Evolutionary conservation across 257 asterid species (phyloP), one percentile per base, ranked within the genome.

Genomic region (Penstemon barbatus): DNA sequence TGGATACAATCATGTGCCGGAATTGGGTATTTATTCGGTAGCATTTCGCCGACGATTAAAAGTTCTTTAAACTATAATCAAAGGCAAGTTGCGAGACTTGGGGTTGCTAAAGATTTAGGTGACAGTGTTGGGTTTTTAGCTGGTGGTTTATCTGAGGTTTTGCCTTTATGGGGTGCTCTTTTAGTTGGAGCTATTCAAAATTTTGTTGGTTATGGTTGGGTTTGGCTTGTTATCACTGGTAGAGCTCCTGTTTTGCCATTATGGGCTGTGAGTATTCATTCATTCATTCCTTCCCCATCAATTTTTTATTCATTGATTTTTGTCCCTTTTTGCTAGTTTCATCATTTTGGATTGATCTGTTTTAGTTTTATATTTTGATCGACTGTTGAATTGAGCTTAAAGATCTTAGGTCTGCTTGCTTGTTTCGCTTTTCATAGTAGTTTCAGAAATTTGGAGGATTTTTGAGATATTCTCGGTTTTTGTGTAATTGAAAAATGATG

Each of bases 1-100:
- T 92, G 97, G 98, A 83, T 92, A 19, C 95, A 87, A 64, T 92
- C 98, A 0, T 92, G 97, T 63, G 89, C 95, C 0, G 98, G 98
- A 42, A 81, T 92, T 68, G 98, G 97, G 15, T 92, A 89, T 67
- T 58, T 89, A 19, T 92, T 89, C 59, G 96, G 96, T 5, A 92
- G 98, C 80, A 77, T 92, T 25, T 92, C 98, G 4, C 98, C 98
- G 0, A 78, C 75, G 64, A 89, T 92, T 63, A 89, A 92, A 76
- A 84, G 80, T n/a, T 59, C 78, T 48, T 74, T 92, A 75, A 85
- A 84, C 75, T 92, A 92, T 43, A 92, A 83, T 68, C 97, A 92
- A 57, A 76, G 85, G 72, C 96, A 92, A 71, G 74, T 92, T 13
- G 97, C 98, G 0, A 63, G 89, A 46, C 71, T 92, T 62, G 98